Evolutionary conservation across 2,329 filamentous ascomycete genomes (phyloP).

Genomic region (Calonectria pauciramosa): DNA sequence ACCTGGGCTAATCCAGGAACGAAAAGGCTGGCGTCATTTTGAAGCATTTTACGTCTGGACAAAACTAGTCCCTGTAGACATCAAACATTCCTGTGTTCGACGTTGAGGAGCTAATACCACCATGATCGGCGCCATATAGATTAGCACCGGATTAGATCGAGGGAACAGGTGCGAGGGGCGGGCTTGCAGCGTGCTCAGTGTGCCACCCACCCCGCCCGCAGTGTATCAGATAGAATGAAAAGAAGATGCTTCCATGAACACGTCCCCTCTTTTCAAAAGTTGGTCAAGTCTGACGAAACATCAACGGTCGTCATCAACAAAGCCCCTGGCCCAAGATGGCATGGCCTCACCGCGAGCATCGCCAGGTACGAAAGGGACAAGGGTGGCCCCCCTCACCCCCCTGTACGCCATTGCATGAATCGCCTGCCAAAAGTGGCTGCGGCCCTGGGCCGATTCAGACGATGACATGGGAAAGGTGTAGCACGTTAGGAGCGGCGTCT

Average conservation of each 20-base stretch:
- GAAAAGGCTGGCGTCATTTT: not conserved
- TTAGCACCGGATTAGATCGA: conserved; percentile 15
- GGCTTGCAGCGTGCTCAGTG: not conserved
- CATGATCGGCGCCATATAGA: conserved; percentile 19
- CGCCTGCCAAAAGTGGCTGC: conserved; percentile 17
- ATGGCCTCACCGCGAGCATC: not conserved
- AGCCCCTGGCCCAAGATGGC: conserved; percentile 3
- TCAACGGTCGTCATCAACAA: conserved; percentile 11
- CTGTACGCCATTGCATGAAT: conserved; percentile 28
- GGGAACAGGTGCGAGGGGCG: not conserved
- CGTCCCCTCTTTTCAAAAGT: not conserved
- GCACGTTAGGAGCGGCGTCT: conserved; percentile 9
- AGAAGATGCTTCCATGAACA: conserved; percentile 26
- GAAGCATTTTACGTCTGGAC: conserved; percentile 15
- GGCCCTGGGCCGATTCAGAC: conserved; percentile 16
- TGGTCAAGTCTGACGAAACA: conserved; percentile 11
- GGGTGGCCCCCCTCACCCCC: not conserved
- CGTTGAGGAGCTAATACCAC: conserved; percentile 17
- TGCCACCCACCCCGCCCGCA: conserved; percentile 3
- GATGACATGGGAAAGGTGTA: conserved; percentile 14
- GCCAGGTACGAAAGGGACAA: not conserved
- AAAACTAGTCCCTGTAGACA: conserved; percentile 1
- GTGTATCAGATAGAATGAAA: conserved; percentile 13
- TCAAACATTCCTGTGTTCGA: conserved; percentile 23
- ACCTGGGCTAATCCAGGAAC: not conserved